Evolutionary conservation across 192 early-diverging fungal genomes (phyloP).

Genomic region (Dissophora globulifera): DNA sequence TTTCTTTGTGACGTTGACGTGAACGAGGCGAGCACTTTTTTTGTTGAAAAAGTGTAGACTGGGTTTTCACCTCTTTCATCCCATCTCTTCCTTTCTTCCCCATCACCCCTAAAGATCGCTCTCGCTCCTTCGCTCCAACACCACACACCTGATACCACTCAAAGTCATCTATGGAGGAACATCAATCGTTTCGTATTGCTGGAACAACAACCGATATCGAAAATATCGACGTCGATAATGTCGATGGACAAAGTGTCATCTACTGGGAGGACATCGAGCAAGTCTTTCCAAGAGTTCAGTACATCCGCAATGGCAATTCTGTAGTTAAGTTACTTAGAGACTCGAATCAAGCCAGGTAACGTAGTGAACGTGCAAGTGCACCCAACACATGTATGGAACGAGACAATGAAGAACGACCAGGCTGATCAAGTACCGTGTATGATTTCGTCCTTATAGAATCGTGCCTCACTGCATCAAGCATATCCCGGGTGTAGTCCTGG

Average conservation of each 20-base stretch:
- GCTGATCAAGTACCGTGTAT: background rate
- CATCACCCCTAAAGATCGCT: too few relatives aligned
- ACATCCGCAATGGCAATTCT: background rate
- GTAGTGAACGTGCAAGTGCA: too few relatives aligned
- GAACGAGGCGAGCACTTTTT: too few relatives aligned
- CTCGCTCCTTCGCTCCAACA: too few relatives aligned
- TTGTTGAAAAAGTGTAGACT: too few relatives aligned
- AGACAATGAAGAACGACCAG: background rate
- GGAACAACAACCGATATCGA: background rate
- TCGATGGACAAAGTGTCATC: constrained; percentile 14
- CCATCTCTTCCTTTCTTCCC: too few relatives aligned
- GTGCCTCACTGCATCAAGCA: constrained; percentile 14
- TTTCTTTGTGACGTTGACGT: too few relatives aligned
- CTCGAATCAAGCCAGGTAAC: too few relatives aligned
- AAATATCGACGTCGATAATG: background rate
- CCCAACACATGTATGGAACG: too few relatives aligned
- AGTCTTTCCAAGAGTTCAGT: constrained; percentile 15
- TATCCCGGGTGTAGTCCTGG: constrained; percentile 11
- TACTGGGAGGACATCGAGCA: constrained; percentile 28
- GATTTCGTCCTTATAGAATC: background rate
- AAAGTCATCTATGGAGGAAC: constrained; percentile 8
- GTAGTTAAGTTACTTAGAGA: too few relatives aligned
- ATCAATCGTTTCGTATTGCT: constrained; percentile 21
- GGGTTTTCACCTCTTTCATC: too few relatives aligned
- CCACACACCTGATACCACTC: too few relatives aligned